These are phyloP conservation scores for Entomophthora muscae DNA, from an alignment of 371 early-diverging fungal genomes.

Conservation along the genomic window DNA sequence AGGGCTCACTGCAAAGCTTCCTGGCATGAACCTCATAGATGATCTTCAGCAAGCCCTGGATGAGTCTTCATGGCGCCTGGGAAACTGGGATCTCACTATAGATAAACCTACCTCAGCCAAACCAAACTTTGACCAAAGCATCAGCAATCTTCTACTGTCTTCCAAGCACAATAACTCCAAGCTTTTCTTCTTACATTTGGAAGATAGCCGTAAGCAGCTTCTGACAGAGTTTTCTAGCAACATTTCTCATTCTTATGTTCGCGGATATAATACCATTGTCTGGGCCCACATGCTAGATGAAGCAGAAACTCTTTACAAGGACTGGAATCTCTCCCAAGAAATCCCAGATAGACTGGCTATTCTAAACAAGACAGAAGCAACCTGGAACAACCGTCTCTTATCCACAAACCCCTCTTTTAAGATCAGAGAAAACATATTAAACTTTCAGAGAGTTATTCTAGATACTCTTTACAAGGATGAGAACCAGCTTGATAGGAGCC, in stretches of 20 bases:
- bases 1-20: neutral
- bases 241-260: neutral
- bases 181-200: neutral
- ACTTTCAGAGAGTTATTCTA: neutral
- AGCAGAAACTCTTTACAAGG: neutral
- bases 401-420: neutral
- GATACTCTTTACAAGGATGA: neutral
- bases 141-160: neutral
- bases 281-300: constrained; percentile 4
- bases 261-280: neutral
- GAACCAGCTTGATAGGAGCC: neutral
- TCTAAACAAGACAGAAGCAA: neutral
- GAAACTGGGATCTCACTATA: neutral
- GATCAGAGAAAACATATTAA: neutral
- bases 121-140: neutral
- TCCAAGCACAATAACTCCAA: neutral
- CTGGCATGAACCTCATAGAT: neutral
- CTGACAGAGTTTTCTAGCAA: neutral
- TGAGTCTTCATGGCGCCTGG: neutral
- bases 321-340: neutral
- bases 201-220: neutral
- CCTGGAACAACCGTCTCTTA: neutral
- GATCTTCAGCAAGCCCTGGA: neutral
- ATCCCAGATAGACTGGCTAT: neutral
- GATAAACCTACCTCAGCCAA: neutral